Evolutionary conservation across 305 asterid species (phyloP), one percentile per base, ranked within the genome.

Genomic region (Solanum chacoense): DNA sequence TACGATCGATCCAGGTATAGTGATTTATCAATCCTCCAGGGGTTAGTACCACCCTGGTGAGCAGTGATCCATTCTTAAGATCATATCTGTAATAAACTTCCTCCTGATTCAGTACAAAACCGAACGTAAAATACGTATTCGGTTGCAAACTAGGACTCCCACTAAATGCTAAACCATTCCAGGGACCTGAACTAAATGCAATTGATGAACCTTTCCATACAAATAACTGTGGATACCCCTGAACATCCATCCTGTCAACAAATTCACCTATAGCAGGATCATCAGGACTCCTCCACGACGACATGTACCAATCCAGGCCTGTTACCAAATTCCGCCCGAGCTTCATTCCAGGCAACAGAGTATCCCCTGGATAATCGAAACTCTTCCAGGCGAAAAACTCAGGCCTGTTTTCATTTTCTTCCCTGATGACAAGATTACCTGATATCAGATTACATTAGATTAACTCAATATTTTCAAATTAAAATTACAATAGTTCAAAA

Each of bases 331-430:
- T 88, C 72, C 79, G 8, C 3, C 92, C 91, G 1, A 89, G 18
- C 73, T 89, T 90, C 94, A 91, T 91, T 14, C 92, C 91, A 7
- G 93, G 93, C 29, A 91, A 63, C 18, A 71, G 75, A 9, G 94
- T 92, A 42, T 90, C 87, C 11, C 90, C 65, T 16, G 93, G 94
- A 77, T 50, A 88, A 78, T 92, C 91, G 35, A 92, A 91, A 50
- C 94, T 92, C 87, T 92, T 90, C 94, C 94, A 92, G 18, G 84
- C 35, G 32, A 69, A 85, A 22, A 16, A 63, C 22, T 89, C 79
- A 22, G 88, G 22, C 36, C 38, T 74, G 3, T 28, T 75, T n/a
- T 89, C 69, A 20, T 88, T 72, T 59, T 42, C 84, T 75, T 89
- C 89, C 85, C 16, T 85, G 1, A 90, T 71, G 38, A 91, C 89